Base-by-base conservation (phyloP, 345 rosid genomes). In the Gossypium longicalyx region DNA sequence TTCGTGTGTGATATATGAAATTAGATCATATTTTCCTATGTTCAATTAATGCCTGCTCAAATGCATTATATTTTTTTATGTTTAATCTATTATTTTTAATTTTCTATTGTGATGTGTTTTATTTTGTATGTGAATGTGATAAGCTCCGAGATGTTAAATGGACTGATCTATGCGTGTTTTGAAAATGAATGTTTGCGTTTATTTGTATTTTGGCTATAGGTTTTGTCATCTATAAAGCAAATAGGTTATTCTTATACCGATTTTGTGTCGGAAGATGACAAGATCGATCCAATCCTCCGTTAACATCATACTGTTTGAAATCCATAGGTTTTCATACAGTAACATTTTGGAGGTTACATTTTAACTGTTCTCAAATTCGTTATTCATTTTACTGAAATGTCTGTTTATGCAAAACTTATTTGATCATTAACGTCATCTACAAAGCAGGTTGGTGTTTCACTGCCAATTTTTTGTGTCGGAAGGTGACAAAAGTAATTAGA, bases 401-500 rank as follows among this genome's bases (percentile, higher is more conserved):
- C 41, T 1, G 41, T 34, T 34, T 34, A 5, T 34, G 7, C 41
- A 34, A 5, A 5, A 34, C 41, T 34, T 34, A 1, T 34, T 34
- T 34, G 41, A 5, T 6, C 7, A 19, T 41, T 8, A 43, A 43
- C 29, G 83, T 83, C 88, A 85, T 80, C 86, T 86, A 73, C 72
- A 80, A 77, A 81, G 89, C 90, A 82, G 67, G 80, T 74, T 71
- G 78, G 81, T 51, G 41, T 45, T 68, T 75, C 53, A 10, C 12
- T 77, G 47, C 79, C 78, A 72, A 72, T 34, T 79, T 34, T 5
- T 76, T 81, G 91, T 86, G 87, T 87, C 85, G 83, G 89, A 85
- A 80, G 86, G 65, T 82, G 91, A 82, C 86, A 16, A 84, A 29
- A 85, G 70, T n/a, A 17, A 78, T 70, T 65, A 12, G 17, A 17